Conservation (phyloP, 1,284 basidiomycete genomes). For the Xanthoconium separans region DNA sequence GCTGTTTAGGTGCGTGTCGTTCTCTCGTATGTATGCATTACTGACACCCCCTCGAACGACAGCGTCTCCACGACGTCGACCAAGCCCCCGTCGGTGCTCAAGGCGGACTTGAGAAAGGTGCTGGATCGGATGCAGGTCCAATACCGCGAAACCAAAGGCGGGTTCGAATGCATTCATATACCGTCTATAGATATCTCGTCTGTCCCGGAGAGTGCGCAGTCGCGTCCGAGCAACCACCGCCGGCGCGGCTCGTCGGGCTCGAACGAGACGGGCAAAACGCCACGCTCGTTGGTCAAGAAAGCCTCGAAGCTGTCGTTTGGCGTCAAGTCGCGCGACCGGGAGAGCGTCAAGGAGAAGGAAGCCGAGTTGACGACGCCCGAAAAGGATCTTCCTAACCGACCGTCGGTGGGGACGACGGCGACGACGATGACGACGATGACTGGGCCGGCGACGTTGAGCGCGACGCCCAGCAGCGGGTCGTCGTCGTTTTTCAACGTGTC, state of each 20-base stretch:
- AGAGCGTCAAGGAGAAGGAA: constrained; percentile 41
- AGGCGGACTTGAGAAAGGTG: constrained; percentile 82
- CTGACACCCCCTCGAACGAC: constrained; percentile 7
- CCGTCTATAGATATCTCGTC: constrained; percentile 90
- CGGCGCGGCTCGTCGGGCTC: constrained; percentile 52
- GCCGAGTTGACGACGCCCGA: constrained; percentile 39
- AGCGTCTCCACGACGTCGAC: constrained; percentile 95
- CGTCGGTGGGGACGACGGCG: constrained; percentile 53
- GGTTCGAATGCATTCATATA: constrained; percentile 94
- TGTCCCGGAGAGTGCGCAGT: constrained; percentile 43
- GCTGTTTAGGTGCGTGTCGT: constrained; percentile 70
- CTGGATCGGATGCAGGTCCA: constrained; percentile 94
- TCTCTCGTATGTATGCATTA: not conserved
- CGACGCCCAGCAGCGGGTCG: constrained; percentile 69
- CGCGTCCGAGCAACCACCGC: constrained; percentile 40
- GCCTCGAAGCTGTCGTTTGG: constrained; percentile 74
- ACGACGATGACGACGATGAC: no score
- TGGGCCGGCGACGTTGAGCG: no score
- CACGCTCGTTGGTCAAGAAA: constrained; percentile 65
- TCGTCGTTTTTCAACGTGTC: constrained; percentile 80
- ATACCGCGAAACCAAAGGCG: constrained; percentile 86
- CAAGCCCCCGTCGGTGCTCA: constrained; percentile 79
- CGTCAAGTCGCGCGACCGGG: constrained; percentile 40
- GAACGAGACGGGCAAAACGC: constrained; percentile 47
- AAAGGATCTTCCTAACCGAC: constrained; percentile 46